These are phyloP conservation scores for Ormosia semicastrata DNA, from an alignment of 306 rosid species.

Conservation along the genomic window DNA sequence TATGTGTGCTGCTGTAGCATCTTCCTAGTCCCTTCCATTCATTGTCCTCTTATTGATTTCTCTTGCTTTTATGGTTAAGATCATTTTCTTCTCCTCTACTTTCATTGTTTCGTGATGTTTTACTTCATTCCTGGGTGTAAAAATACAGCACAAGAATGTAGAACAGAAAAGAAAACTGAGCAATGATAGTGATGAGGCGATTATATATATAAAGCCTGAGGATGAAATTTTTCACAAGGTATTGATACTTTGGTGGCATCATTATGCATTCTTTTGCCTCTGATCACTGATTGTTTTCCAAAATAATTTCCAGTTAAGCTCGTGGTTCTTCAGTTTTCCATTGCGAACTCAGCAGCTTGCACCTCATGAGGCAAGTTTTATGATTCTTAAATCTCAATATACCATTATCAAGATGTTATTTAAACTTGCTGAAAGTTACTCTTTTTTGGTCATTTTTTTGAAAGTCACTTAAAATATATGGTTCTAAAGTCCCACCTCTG, in stretches of 20 bases:
- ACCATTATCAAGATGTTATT: neutral
- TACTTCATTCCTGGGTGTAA: constrained; percentile 17
- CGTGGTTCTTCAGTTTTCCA: constrained; percentile 72
- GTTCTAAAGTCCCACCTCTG: neutral
- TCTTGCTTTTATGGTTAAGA: neutral
- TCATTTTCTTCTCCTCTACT: neutral
- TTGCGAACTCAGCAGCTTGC: constrained; percentile 49
- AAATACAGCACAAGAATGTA: constrained; percentile 53
- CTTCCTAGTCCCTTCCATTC: neutral
- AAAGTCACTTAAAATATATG: neutral
- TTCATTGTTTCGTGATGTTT: neutral
- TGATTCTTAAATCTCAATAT: constrained; percentile 16
- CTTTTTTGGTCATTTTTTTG: constrained; percentile 11
- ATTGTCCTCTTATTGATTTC: neutral
- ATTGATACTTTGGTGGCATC: constrained; percentile 10
- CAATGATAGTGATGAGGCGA: constrained; percentile 39
- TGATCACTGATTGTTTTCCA: constrained; percentile 29
- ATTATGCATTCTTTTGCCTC: neutral
- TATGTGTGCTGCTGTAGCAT: constrained; percentile 39
- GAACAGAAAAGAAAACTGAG: constrained; percentile 39
- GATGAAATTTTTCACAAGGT: constrained; percentile 88
- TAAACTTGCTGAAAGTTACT: constrained; percentile 6
- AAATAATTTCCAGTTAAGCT: constrained; percentile 61
- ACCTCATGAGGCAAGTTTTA: constrained; percentile 62
- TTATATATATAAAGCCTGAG: constrained; percentile 71